Conservation (phyloP, 2,329 filamentous ascomycete species). For the Colletotrichum sp. region DNA sequence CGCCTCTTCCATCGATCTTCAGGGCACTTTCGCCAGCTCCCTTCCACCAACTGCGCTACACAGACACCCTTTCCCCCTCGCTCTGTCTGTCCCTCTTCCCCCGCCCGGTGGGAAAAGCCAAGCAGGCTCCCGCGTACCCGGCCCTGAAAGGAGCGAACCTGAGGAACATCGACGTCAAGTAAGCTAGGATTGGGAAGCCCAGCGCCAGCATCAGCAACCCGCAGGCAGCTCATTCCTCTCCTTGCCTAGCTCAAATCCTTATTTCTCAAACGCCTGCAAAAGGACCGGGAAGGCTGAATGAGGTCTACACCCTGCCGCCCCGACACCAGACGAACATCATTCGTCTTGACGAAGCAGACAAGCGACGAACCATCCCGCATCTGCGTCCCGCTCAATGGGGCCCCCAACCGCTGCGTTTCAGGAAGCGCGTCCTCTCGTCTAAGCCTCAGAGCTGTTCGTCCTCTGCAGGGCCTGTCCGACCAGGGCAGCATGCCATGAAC, state of each 20-base stretch:
- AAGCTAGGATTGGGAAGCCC: not conserved
- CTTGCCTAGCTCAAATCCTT: not conserved
- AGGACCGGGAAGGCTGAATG: not conserved
- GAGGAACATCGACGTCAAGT: not conserved
- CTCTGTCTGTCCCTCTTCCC: not conserved
- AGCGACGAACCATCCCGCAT: not conserved
- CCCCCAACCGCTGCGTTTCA: constrained; percentile 19
- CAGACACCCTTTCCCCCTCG: not conserved
- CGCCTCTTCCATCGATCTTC: not conserved
- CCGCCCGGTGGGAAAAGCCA: not conserved
- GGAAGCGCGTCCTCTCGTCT: constrained; percentile 12
- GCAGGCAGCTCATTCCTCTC: not conserved
- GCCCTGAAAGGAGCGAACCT: not conserved
- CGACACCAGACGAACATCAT: not conserved
- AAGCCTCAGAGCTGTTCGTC: not conserved
- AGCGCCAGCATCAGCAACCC: not conserved
- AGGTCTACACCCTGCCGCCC: not conserved
- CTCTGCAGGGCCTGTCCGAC: not conserved
- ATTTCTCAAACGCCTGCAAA: not conserved
- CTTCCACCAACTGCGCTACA: not conserved
- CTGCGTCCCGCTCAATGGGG: not conserved
- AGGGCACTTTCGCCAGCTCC: not conserved
- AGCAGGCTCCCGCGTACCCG: not conserved
- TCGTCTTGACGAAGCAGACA: not conserved
- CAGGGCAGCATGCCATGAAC: not conserved